Base-by-base conservation (phyloP, 2,329 filamentous ascomycete species). In the Fusarium buharicum region DNA sequence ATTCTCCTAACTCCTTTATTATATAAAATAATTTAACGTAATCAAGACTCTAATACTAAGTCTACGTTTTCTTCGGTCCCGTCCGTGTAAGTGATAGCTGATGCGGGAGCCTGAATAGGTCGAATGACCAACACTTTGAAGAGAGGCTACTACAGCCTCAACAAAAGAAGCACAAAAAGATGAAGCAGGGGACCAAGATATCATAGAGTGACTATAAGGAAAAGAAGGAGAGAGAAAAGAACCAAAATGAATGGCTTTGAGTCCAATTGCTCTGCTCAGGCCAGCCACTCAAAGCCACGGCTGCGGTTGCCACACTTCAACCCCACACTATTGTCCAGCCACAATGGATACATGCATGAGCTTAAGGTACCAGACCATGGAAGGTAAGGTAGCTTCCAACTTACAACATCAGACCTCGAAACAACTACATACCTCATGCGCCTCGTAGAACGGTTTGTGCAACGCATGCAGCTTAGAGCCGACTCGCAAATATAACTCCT, bases 111-210 rank as follows among this genome's bases (percentile, higher is more conserved):
- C 78, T 88, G 87, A 78, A 93, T 86, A 73, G 88, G 87, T 81
- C 92, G 90, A 77, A 90, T 82, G 80, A 90, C 88, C 80, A 96
- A 84, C 93, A 97, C 97, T 75, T 76, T 90, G 84, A n/a, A n/a
- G 43, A 55, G 39, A 46, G 50, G 56, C 44, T 50, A 48, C 55
- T 51, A 52, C 46, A 55, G 62, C 50, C 68, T 46, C 44, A 45
- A 31, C 30, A 55, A 55, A 61, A 70, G 59, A 60, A n/a, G n/a
- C n/a, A n/a, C n/a, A n/a, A n/a, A n/a, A 65, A 49, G 40, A 55
- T 60, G 52, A 55, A 50, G 51, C 58, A 55, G 62, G 60, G 22
- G 34, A 36, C 28, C 27, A 13, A 37, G 34, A 37, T 16, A 16
- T 37, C n/a, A n/a, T 53, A 52, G 44, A 59, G 48, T 55, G 56